Conservation (phyloP, 345 rosid species). For the Crucihimalaya himalaica region DNA sequence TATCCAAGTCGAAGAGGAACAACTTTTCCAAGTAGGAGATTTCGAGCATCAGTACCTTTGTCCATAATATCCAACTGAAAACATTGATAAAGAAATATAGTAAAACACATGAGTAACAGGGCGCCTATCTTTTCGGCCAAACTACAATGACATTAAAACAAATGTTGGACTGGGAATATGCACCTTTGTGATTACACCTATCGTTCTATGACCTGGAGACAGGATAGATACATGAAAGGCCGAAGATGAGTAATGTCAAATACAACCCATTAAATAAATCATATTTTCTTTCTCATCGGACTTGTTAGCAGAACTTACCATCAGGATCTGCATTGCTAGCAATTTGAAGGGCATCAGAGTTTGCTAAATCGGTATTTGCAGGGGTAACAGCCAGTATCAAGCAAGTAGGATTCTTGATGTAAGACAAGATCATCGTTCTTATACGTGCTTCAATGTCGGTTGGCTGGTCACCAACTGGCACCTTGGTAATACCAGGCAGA, state of each 20-base stretch:
- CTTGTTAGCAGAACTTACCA: conserved; percentile 37
- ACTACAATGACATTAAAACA: conserved; percentile 16
- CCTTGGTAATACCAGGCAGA: conserved; percentile 74
- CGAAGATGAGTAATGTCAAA: conserved; percentile 7
- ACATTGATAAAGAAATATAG: conserved; percentile 15
- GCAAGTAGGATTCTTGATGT: conserved; percentile 53
- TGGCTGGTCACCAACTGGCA: conserved; percentile 79
- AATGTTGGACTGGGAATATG: conserved; percentile 5
- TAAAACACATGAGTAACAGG: conserved; percentile 14
- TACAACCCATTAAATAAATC: neutral
- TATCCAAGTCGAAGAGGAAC: conserved; percentile 68
- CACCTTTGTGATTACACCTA: conserved; percentile 79
- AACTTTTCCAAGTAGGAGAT: conserved; percentile 63
- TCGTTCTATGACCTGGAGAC: conserved; percentile 61
- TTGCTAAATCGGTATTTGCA: conserved; percentile 73
- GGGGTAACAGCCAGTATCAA: conserved; percentile 72
- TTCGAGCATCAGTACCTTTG: conserved; percentile 64
- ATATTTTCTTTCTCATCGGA: neutral
- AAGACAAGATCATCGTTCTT: conserved; percentile 56
- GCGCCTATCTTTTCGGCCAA: neutral
- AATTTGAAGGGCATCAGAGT: conserved; percentile 75
- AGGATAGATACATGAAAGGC: conserved; percentile 18
- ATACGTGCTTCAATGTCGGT: conserved; percentile 61
- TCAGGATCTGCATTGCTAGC: conserved; percentile 65
- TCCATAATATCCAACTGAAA: conserved; percentile 80